Base-by-base conservation (phyloP, 805 yeast genomes). In the Pichia paraexigua region DNA sequence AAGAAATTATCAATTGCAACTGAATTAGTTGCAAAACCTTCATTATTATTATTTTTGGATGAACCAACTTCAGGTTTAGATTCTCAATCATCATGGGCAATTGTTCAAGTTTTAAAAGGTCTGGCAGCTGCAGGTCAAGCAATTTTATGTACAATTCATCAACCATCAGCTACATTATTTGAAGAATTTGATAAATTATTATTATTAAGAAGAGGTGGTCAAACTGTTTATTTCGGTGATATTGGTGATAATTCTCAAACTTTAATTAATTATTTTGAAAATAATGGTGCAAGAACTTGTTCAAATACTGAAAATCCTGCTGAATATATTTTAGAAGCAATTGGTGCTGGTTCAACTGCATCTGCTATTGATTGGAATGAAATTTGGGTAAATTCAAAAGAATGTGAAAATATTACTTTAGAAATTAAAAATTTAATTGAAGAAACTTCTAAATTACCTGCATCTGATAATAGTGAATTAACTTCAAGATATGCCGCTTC, bases 341-440 rank as follows among this genome's bases (percentile, higher is more conserved):
- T 86, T 65, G 92, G 92, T 54, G 91, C 92, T 32, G 91, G 88
- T 63, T 89, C 92, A 3, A 83, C 87, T 28, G 83, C 88, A 3
- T 61, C 70, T 49, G 78, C 76, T n/a, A 60, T 67, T 30, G 83
- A 86, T 64, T 86, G 87, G 83, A 71, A 72, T 63, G 78, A 81
- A 12, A 71, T 78, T 13, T 86, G 94, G 94, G 56, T 56, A 8
- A 66, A 65, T 17, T 60, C 68, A 25, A 52, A 54, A 3, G 65
- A 68, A 48, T 70, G 50, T 52, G 51, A 49, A 6, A 54, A 51
- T 5, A 62, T 64, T 42, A 60, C 66, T n/a, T 41, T 51, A 2
- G 68, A 67, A 44, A 63, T 74, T 45, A 62, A 60, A 24, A 50
- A 60, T 11, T 50, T 71, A 51, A 51, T 63, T 47, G 56, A 53